phyloP scores from a whole-genome alignment of 1,284 basidiomycete genomes.

The Hypsizygus ulmarius region DNA sequence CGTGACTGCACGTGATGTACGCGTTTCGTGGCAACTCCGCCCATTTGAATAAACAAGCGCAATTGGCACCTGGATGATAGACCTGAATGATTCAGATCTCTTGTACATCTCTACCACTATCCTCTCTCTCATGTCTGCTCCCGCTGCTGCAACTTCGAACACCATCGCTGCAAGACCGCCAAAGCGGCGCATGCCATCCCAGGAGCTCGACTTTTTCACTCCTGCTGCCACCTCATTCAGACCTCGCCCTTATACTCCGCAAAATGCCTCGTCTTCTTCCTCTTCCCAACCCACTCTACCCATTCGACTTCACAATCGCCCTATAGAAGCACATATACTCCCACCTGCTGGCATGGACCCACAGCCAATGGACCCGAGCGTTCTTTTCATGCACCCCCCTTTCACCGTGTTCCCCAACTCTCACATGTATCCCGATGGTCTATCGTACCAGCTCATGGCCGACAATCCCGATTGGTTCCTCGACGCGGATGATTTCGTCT shows the following conservation, averaged over 20 bases:
- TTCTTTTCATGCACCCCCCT: slow-evolving; percentile 69
- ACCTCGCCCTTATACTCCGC: slow-evolving; percentile 55
- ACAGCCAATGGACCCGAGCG: slow-evolving; percentile 53
- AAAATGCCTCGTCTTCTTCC: slow-evolving; percentile 24
- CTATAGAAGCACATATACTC: slow-evolving; percentile 39
- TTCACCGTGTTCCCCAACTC: slow-evolving; percentile 63
- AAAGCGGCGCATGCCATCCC: slow-evolving; percentile 49
- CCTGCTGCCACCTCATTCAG: slow-evolving; percentile 57
- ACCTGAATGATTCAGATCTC: not conserved
- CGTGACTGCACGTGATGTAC: slow-evolving; percentile 34
- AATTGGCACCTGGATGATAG: not conserved
- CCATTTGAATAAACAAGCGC: slow-evolving; percentile 29
- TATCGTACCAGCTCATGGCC: slow-evolving; percentile 66
- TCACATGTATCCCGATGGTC: slow-evolving; percentile 58
- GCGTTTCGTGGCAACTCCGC: slow-evolving; percentile 37
- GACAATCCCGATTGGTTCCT: slow-evolving; percentile 76
- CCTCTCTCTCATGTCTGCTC: slow-evolving; percentile 17
- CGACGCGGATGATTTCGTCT: slow-evolving; percentile 61
- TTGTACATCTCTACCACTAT: slow-evolving; percentile 1
- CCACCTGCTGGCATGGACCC: slow-evolving; percentile 65
- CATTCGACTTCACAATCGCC: slow-evolving; percentile 26
- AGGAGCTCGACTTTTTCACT: slow-evolving; percentile 54
- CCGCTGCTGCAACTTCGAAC: slow-evolving; percentile 19
- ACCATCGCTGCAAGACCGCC: slow-evolving; percentile 29
- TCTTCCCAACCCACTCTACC: slow-evolving; percentile 22